Percentiles rank a stretch among this genome's conserved stretches.
Conservation (phyloP, 176 grass and related monocot species). For the Oryza meyeriana region DNA sequence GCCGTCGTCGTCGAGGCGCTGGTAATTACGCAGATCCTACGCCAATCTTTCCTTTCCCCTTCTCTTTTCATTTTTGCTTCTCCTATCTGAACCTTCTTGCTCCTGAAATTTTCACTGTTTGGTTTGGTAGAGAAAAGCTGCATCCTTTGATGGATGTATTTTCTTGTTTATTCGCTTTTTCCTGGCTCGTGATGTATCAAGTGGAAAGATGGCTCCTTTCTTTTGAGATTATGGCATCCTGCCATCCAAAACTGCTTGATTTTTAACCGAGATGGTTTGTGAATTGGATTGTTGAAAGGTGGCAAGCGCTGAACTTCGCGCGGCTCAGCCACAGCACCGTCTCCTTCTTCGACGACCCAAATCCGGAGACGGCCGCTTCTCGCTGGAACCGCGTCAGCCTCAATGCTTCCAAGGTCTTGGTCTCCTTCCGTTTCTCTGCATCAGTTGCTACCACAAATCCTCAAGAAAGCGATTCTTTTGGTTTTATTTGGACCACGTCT, state of each 20-base stretch:
- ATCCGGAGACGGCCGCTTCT: slow-evolving; percentile 68
- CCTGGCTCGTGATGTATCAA: not conserved
- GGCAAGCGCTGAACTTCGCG: slow-evolving; percentile 76
- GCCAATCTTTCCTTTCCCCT: not conserved
- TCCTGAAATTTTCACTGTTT: not conserved
- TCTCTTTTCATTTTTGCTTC: not conserved
- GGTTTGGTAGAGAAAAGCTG: slow-evolving; percentile 14
- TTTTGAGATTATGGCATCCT: not conserved
- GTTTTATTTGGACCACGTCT: not conserved
- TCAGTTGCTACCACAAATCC: not conserved
- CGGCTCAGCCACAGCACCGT: slow-evolving; percentile 68
- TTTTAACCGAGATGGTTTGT: not conserved
- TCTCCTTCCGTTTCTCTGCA: not conserved
- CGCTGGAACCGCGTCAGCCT: slow-evolving; percentile 80
- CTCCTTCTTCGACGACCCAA: slow-evolving; percentile 70
- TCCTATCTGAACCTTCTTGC: not conserved
- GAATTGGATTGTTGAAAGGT: slow-evolving; percentile 47
- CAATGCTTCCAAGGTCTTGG: slow-evolving; percentile 78
- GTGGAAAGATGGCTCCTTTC: not conserved
- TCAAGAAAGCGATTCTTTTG: not conserved
- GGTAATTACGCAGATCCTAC: slow-evolving; percentile 37
- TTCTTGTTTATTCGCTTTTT: not conserved
- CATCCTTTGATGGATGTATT: not conserved
- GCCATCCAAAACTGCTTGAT: not conserved
- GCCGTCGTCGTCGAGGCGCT: slow-evolving; percentile 97